Evolutionary conservation across 2,329 filamentous ascomycete genomes (phyloP), one percentile per base, ranked within the genome.

Genomic region (Pseudogymnoascus sp.): DNA sequence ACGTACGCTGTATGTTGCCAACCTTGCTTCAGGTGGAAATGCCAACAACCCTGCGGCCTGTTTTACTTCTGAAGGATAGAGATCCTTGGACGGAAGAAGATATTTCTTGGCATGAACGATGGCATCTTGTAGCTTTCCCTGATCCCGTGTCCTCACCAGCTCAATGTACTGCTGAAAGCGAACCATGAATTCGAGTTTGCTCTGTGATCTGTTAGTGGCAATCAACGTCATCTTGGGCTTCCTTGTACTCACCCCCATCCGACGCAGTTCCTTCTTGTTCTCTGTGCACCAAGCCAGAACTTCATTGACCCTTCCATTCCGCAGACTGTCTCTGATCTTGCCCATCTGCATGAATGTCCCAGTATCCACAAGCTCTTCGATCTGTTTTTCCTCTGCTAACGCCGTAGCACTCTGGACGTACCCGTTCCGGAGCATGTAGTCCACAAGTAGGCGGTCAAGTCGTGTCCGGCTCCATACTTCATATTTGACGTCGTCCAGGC

Each of bases 91-190:
- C 2, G 87, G 84, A 14, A 86, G 80, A 28, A 99, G 82, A 73
- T 91, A 88, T 74, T 91, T 96, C 72, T 86, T 88, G 25, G 92
- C 92, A 76, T 97, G 90, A 23, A 81, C 74, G 65, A 92, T 89
- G 11, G 92, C 92, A 66, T 97, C 92, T 58, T 86, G 76, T 49
- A 89, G 79, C 71, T 88, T 91, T 5, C 77, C 72, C 23, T 82
- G 79, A 4, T 86, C 80, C 61, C 83, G 83, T 39, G 81, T 84
- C 64, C 93, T 82, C 64, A 96, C 85, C 64, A 97, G 81, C 75
- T 97, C 94, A 69, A 97, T 92, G 73, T 92, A 97, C 73, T 97
- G 92, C 74, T 99, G 94, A 69, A 95, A 82, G 11, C 94, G 87
- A 45, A 99, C 83, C 80, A 96, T 91, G 71, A 96, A 96, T 75